Evolutionary conservation across 306 rosid genomes (phyloP).

Genomic region (Prunus mume): DNA sequence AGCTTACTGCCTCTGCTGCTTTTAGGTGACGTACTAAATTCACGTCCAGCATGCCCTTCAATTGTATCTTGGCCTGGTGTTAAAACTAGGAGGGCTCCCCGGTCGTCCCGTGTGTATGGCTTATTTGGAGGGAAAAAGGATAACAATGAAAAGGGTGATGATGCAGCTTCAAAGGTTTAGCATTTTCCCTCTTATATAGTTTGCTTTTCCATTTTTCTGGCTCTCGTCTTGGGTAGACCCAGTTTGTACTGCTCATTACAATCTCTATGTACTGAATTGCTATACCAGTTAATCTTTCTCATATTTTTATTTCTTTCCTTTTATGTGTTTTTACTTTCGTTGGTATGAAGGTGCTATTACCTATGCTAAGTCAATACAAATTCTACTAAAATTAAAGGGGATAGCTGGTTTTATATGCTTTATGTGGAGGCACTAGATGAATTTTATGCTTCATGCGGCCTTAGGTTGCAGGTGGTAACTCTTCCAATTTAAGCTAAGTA

Average conservation of each 20-base stretch:
- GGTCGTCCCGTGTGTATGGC: constrained; percentile 45
- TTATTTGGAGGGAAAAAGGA: constrained; percentile 75
- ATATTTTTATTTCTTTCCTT: not conserved
- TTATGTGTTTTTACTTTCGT: not conserved
- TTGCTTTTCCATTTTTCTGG: not conserved
- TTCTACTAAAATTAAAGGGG: not conserved
- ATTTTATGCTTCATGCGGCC: not conserved
- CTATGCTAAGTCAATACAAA: not conserved
- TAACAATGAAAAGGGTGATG: constrained; percentile 55
- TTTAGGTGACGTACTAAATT: constrained; percentile 19
- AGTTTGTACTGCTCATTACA: not conserved
- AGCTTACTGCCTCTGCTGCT: not conserved
- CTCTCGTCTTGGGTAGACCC: not conserved
- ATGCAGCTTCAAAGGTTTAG: constrained; percentile 66
- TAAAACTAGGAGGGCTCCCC: constrained; percentile 9
- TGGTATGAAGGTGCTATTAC: not conserved
- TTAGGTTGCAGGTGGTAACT: not conserved
- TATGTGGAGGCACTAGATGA: not conserved
- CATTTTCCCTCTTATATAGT: not conserved
- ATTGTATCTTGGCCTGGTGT: constrained; percentile 17
- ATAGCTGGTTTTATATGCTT: not conserved
- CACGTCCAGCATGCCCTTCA: constrained; percentile 14
- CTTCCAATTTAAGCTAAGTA: not conserved
- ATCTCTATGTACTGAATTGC: not conserved
- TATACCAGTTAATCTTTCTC: not conserved